phyloP scores from a whole-genome alignment of 148 eudicot genomes.

The Chenopodium quinoa region DNA sequence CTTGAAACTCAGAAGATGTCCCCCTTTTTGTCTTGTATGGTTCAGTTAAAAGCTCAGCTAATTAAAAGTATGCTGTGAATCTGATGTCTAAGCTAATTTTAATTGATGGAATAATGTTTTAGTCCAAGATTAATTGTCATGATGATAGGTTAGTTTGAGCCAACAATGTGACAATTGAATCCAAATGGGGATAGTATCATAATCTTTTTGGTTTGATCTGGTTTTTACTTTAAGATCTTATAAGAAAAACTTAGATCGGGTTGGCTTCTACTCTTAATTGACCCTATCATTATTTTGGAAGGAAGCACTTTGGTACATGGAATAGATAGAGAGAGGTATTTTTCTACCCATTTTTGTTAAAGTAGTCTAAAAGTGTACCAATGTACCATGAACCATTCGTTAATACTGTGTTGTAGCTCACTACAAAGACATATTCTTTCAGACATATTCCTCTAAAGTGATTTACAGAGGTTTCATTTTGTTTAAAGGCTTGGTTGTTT shows the following conservation, averaged over 20 bases:
- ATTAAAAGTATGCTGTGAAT: neutral
- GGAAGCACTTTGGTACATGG: neutral
- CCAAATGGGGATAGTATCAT: neutral
- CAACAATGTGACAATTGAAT: neutral
- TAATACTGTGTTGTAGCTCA: too few relatives aligned
- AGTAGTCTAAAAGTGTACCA: neutral
- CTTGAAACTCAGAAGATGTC: neutral
- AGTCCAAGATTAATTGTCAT: neutral
- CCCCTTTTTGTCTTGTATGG: neutral
- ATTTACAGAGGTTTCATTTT: neutral
- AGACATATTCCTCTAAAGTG: neutral
- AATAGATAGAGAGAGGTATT: neutral
- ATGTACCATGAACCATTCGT: neutral
- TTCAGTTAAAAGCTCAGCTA: neutral
- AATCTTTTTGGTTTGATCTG: neutral
- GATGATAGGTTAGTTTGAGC: neutral
- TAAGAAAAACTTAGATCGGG: neutral
- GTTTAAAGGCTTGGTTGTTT: slow-evolving; percentile 7
- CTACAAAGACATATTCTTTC: too few relatives aligned
- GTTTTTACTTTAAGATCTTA: neutral
- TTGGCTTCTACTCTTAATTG: neutral
- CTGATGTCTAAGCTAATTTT: neutral
- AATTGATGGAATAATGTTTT: neutral
- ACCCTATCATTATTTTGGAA: neutral
- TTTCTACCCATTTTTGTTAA: neutral